Evolutionary conservation across 441 rosid genomes (phyloP).

Genomic region (Metrosideros polymorpha): DNA sequence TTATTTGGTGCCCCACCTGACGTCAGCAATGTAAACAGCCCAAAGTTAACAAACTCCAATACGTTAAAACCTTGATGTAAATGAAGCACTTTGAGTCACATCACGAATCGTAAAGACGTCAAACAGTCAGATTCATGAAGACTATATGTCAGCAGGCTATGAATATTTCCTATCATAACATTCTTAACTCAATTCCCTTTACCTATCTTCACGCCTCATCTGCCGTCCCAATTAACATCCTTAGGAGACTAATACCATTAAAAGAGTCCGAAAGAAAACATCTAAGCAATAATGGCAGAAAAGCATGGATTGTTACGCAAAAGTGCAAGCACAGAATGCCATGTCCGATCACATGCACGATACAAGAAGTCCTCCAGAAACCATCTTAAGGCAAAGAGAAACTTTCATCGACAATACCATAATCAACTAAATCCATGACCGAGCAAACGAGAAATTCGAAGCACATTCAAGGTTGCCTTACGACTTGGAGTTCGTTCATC

Average conservation of each 20-base stretch:
- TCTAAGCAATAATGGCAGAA: background rate
- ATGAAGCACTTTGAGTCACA: background rate
- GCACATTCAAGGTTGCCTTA: background rate
- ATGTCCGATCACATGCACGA: background rate
- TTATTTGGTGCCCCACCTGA: conserved; percentile 92
- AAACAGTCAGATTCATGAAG: background rate
- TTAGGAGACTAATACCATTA: background rate
- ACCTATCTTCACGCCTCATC: background rate
- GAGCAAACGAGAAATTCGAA: background rate
- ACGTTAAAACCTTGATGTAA: too few species aligned
- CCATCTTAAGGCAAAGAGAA: background rate
- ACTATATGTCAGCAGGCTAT: background rate
- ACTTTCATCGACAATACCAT: background rate
- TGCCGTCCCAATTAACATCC: background rate
- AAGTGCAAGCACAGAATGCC: background rate
- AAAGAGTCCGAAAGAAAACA: background rate
- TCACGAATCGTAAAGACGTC: background rate
- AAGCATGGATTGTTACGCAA: background rate
- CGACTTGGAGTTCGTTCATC: rapidly evolving
- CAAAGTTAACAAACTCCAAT: background rate
- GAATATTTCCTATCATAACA: background rate
- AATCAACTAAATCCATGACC: rapidly evolving
- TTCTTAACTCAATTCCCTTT: background rate
- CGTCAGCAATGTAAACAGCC: background rate
- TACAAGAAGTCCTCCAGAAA: background rate